These are phyloP conservation scores for Candida orba DNA, from an alignment of 805 yeast genomes.

Conservation along the genomic window DNA sequence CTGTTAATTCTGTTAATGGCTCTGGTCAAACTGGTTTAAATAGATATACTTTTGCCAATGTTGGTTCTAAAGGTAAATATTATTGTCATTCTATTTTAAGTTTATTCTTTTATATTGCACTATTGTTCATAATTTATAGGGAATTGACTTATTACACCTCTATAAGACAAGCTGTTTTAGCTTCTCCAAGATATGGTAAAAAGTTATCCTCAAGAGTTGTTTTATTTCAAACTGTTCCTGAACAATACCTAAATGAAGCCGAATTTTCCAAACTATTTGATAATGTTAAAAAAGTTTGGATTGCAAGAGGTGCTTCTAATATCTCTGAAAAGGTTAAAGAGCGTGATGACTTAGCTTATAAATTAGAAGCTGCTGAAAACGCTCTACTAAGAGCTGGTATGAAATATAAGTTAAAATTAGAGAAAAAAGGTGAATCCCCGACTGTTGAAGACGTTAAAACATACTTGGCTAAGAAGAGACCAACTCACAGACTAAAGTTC, in stretches of 20 bases:
- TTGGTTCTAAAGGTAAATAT: conserved; percentile 51
- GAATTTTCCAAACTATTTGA: conserved; percentile 70
- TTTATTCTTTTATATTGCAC: conserved; percentile 68
- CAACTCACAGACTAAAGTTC: conserved; percentile 40
- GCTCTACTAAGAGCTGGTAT: conserved; percentile 52
- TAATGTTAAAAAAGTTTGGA: conserved; percentile 79
- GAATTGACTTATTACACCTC: conserved; percentile 76
- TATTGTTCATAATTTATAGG: conserved; percentile 70
- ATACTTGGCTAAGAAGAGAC: conserved; percentile 61
- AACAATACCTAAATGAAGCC: conserved; percentile 59
- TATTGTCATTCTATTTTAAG: conserved; percentile 82
- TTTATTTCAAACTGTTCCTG: conserved; percentile 78
- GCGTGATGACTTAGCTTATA: conserved; percentile 52
- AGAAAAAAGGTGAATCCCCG: conserved; percentile 49
- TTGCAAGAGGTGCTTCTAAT: conserved; percentile 54
- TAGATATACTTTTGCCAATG: conserved; percentile 70
- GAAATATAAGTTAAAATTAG: conserved; percentile 54
- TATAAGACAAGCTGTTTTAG: conserved; percentile 65
- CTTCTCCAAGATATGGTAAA: conserved; percentile 75
- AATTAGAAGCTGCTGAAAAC: conserved; percentile 63
- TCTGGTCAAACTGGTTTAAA: conserved; percentile 61
- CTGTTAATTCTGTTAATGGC: conserved; percentile 73
- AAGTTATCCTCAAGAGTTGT: conserved; percentile 75
- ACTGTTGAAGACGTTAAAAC: conserved; percentile 41
- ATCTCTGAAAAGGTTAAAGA: conserved; percentile 49